A percentile compares a stretch with the other conserved stretches of the same genome.
Evolutionary conservation across 805 yeast species (phyloP).

Genomic region (Saccharomycopsis olivae): DNA sequence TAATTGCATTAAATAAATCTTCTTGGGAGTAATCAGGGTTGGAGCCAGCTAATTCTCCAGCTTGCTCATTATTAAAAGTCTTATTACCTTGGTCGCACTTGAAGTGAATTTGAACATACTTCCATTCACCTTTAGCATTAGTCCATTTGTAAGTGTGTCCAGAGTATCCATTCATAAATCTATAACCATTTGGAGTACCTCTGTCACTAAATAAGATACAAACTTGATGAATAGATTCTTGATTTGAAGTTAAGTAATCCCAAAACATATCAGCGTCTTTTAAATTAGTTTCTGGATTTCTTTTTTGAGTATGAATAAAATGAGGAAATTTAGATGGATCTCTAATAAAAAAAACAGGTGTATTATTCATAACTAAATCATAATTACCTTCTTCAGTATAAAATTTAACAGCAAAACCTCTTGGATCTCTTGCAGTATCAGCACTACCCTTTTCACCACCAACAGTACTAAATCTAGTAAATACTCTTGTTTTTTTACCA

Average conservation of each 20-base stretch:
- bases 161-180: slow-evolving; percentile 78
- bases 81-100: slow-evolving; percentile 52
- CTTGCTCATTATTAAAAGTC: slow-evolving; percentile 52
- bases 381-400: slow-evolving; percentile 59
- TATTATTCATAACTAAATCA: slow-evolving; percentile 68
- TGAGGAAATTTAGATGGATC: slow-evolving; percentile 79
- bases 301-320: slow-evolving; percentile 78
- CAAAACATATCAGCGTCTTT: slow-evolving; percentile 77
- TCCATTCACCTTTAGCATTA: slow-evolving; percentile 65
- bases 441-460: slow-evolving; percentile 63
- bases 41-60: slow-evolving; percentile 54
- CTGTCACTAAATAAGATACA: slow-evolving; percentile 66
- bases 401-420: slow-evolving; percentile 57
- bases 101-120: slow-evolving; percentile 70
- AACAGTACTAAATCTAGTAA: slow-evolving; percentile 61
- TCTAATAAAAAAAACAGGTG: slow-evolving; percentile 72
- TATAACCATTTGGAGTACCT: slow-evolving; percentile 67
- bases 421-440: slow-evolving; percentile 58
- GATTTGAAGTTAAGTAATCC: slow-evolving; percentile 70
- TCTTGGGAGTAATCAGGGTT: slow-evolving; percentile 78
- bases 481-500: slow-evolving; percentile 70
- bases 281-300: slow-evolving; percentile 60
- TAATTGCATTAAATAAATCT: slow-evolving; percentile 72
- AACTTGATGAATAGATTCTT: slow-evolving; percentile 67
- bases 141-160: slow-evolving; percentile 81